Conservation (phyloP, 768 basidiomycete species). For the Gloeostereum incarnatum region DNA sequence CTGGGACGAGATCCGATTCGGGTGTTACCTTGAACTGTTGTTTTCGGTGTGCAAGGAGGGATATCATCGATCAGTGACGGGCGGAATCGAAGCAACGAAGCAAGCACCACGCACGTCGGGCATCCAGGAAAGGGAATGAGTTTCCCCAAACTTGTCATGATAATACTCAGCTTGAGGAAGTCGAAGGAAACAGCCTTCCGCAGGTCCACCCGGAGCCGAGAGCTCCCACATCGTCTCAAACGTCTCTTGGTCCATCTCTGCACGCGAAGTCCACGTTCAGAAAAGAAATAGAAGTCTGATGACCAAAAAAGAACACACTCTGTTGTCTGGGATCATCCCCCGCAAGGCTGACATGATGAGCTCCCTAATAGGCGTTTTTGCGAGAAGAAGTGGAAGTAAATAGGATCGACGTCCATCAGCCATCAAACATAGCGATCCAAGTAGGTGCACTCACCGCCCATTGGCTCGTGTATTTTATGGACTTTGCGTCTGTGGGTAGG, state of each 20-base stretch:
- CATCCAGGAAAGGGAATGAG: slow-evolving; percentile 26
- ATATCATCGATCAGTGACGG: background rate
- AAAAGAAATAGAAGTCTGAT: background rate
- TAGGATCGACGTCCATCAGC: no score
- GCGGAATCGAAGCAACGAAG: background rate
- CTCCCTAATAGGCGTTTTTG: slow-evolving; percentile 28
- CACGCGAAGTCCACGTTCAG: background rate
- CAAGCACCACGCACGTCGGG: slow-evolving; percentile 18
- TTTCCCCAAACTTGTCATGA: slow-evolving; percentile 16
- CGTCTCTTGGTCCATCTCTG: slow-evolving; percentile 46
- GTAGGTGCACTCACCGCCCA: slow-evolving; percentile 46
- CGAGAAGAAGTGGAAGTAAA: background rate
- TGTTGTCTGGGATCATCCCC: slow-evolving; percentile 4
- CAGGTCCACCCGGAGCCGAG: slow-evolving; percentile 29
- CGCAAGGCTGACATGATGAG: slow-evolving; percentile 38
- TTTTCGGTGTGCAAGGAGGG: background rate
- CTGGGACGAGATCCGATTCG: slow-evolving; percentile 27
- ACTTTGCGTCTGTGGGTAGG: slow-evolving; percentile 38
- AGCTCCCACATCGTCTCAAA: slow-evolving; percentile 44
- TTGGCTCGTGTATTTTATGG: slow-evolving; percentile 39
- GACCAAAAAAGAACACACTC: background rate
- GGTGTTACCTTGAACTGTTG: slow-evolving; percentile 27
- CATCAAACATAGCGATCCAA: no score
- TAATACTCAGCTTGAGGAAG: slow-evolving; percentile 38
- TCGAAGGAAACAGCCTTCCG: slow-evolving; percentile 37